phyloP scores from a whole-genome alignment of 768 basidiomycete genomes.

The Astraeus odoratus region DNA sequence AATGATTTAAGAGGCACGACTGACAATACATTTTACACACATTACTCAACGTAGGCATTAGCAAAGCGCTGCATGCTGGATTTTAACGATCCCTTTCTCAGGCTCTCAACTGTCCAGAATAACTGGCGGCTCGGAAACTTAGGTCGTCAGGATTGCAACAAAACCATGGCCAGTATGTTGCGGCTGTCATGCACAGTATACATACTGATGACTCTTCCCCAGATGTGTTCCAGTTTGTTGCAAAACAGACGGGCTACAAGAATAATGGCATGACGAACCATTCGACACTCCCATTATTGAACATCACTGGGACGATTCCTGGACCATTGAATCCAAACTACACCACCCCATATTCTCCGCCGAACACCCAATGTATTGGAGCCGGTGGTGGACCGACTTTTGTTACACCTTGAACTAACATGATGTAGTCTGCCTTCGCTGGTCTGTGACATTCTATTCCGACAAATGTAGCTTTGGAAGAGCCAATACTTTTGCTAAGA shows the following conservation, averaged over 20 bases:
- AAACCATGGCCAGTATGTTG: slow-evolving; percentile 21
- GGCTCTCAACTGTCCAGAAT: slow-evolving; percentile 46
- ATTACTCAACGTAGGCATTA: slow-evolving; percentile 39
- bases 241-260: slow-evolving; percentile 37
- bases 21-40: slow-evolving; percentile 52
- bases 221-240: slow-evolving; percentile 52
- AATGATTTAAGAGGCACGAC: slow-evolving; percentile 32
- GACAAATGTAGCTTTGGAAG: too few relatives aligned
- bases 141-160: slow-evolving; percentile 51
- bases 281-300: slow-evolving; percentile 27
- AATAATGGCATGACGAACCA: slow-evolving; percentile 27
- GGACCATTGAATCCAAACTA: slow-evolving; percentile 36
- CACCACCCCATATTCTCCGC: slow-evolving; percentile 42
- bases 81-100: not conserved
- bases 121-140: slow-evolving; percentile 60
- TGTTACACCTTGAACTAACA: not conserved
- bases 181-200: not conserved
- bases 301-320: slow-evolving; percentile 34
- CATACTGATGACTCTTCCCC: not conserved
- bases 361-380: slow-evolving; percentile 31
- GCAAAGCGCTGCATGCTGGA: not conserved
- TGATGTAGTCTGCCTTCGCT: too few relatives aligned
- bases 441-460: too few relatives aligned
- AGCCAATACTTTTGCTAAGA: too few relatives aligned
- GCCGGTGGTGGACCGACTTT: slow-evolving; percentile 32